Evolutionary conservation across 768 basidiomycete species (phyloP).

Genomic region (Russula griseocarnosa): DNA sequence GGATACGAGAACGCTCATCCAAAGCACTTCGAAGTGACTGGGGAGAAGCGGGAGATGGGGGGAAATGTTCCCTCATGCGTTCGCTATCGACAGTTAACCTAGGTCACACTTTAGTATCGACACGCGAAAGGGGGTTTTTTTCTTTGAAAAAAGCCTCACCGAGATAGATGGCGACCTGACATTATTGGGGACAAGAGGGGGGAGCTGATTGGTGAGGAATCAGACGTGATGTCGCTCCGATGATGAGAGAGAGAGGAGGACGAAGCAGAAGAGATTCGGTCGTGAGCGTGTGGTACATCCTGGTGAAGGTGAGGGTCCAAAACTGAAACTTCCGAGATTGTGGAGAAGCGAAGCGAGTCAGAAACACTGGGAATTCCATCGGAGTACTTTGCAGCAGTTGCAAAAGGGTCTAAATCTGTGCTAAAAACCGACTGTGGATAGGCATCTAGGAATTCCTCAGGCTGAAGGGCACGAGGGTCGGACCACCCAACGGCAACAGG

Average conservation of each 20-base stretch:
- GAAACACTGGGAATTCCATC: slow-evolving; percentile 38
- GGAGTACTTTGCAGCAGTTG: slow-evolving; percentile 47
- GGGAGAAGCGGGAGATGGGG: slow-evolving; percentile 14
- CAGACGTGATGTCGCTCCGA: slow-evolving; percentile 24
- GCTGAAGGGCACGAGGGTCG: slow-evolving; percentile 52
- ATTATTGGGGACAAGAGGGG: slow-evolving; percentile 19
- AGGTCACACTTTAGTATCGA: not conserved
- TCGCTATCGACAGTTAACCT: slow-evolving; percentile 27
- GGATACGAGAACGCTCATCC: slow-evolving; percentile 10
- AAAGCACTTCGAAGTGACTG: slow-evolving; percentile 2
- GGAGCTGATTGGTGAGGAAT: slow-evolving; percentile 19
- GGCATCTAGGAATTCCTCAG: slow-evolving; percentile 40
- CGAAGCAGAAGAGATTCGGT: slow-evolving; percentile 54
- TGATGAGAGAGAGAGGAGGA: slow-evolving; percentile 53
- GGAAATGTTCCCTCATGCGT: slow-evolving; percentile 17
- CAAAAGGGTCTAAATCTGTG: slow-evolving; percentile 63
- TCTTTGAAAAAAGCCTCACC: slow-evolving; percentile 9
- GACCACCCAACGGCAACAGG: slow-evolving; percentile 54
- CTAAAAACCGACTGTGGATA: slow-evolving; percentile 53
- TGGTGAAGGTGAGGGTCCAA: slow-evolving; percentile 44
- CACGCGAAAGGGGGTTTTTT: not conserved
- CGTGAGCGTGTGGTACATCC: slow-evolving; percentile 36
- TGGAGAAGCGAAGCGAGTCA: slow-evolving; percentile 48
- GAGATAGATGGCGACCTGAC: slow-evolving; percentile 19
- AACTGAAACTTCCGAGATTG: slow-evolving; percentile 50